Evolutionary conservation across 148 eudicot species (phyloP).

Genomic region (Bassia scoparia): DNA sequence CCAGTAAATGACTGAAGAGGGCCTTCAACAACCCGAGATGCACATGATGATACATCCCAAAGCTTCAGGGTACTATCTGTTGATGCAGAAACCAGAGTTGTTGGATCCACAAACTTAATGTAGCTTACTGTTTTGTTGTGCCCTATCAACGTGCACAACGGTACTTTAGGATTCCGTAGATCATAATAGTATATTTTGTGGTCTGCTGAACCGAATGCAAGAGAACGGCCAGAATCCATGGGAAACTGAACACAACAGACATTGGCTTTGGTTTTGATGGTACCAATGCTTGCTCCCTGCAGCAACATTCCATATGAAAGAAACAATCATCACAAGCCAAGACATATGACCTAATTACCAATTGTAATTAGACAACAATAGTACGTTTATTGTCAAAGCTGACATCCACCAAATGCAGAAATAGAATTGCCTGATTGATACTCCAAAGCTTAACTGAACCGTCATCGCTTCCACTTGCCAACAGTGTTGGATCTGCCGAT

Average conservation of each 20-base stretch:
- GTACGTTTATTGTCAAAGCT: constrained; percentile 88
- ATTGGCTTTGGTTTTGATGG: constrained; percentile 90
- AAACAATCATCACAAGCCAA: constrained; percentile 47
- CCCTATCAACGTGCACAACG: constrained; percentile 78
- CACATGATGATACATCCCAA: constrained; percentile 85
- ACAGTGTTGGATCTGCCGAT: constrained; percentile 80
- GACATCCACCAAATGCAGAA: constrained; percentile 94
- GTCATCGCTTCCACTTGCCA: constrained; percentile 98
- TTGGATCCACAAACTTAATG: constrained; percentile 85
- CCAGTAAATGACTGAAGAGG: constrained; percentile 89
- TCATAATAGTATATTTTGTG: constrained; percentile 86
- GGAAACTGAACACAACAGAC: constrained; percentile 96
- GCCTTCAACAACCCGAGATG: constrained; percentile 68
- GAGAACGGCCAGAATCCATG: constrained; percentile 58
- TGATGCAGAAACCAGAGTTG: constrained; percentile 75
- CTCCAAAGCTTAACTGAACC: constrained; percentile 99
- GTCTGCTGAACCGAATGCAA: constrained; percentile 99
- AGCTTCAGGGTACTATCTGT: constrained; percentile 91
- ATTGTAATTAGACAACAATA: constrained; percentile 54
- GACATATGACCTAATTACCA: constrained; percentile 29
- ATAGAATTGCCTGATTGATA: constrained; percentile 99
- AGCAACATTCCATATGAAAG: constrained; percentile 51
- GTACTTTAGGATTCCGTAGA: constrained; percentile 71
- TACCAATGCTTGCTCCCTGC: constrained; percentile 89
- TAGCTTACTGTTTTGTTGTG: constrained; percentile 96